Evolutionary conservation across 176 grass and related monocot species (phyloP).

Genomic region (Melocanna baccifera): DNA sequence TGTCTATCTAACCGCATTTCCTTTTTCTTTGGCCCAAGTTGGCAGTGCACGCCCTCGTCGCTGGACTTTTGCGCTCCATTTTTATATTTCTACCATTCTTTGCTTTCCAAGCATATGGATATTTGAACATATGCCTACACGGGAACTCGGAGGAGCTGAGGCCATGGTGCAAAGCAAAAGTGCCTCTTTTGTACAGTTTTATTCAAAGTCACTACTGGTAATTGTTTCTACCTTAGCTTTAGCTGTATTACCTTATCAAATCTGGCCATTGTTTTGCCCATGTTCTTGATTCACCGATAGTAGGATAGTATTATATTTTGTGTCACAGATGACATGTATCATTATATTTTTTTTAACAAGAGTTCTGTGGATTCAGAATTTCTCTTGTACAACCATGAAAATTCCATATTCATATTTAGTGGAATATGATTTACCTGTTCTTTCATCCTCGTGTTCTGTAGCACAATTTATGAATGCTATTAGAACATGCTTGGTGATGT

Average conservation of each 20-base stretch:
- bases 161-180: conserved; percentile 75
- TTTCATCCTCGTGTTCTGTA: conserved; percentile 10
- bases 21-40: conserved; percentile 53
- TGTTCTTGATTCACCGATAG: neutral
- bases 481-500: neutral
- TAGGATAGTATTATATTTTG: neutral
- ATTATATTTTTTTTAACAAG: neutral
- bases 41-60: conserved; percentile 45
- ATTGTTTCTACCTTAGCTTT: conserved; percentile 21
- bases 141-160: conserved; percentile 45
- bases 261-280: neutral
- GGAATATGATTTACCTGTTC: neutral
- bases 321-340: neutral
- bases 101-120: conserved; percentile 89
- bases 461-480: neutral
- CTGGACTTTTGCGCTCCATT: conserved; percentile 45
- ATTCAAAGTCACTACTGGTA: conserved; percentile 97
- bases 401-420: conserved; percentile 13
- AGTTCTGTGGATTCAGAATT: neutral
- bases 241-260: conserved; percentile 1
- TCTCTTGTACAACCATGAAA: neutral
- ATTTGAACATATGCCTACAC: conserved; percentile 70
- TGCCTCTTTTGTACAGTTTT: conserved; percentile 84
- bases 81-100: conserved; percentile 82
- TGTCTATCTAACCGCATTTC: conserved; percentile 27